These are phyloP conservation scores for Fusarium sp. DNA, from an alignment of 2,329 filamentous ascomycete genomes.

Conservation along the genomic window DNA sequence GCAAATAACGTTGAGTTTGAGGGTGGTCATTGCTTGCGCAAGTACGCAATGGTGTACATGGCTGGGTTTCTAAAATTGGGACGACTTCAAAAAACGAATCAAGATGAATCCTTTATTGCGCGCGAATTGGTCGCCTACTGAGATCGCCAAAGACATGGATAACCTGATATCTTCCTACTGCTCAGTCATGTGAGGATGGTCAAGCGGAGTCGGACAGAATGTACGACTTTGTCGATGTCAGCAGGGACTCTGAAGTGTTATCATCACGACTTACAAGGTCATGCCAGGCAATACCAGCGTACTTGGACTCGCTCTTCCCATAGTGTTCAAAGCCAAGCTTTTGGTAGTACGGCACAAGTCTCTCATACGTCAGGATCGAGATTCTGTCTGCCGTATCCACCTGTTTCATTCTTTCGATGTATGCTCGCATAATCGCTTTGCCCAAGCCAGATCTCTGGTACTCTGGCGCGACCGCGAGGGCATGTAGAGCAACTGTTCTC, in stretches of 20 bases:
- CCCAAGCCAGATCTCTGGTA: constrained; percentile 44
- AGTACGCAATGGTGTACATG: too few species aligned
- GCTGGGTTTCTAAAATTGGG: too few species aligned
- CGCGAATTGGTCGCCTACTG: too few species aligned
- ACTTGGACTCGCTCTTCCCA: constrained; percentile 47
- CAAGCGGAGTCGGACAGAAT: constrained; percentile 5
- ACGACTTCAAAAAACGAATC: too few species aligned
- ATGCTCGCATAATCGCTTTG: constrained; percentile 41
- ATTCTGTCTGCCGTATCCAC: constrained; percentile 39
- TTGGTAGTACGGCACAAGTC: constrained; percentile 47
- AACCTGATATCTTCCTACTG: too few species aligned
- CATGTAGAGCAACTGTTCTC: constrained; percentile 46
- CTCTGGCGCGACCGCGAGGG: constrained; percentile 44
- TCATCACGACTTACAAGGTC: constrained; percentile 41
- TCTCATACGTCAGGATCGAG: constrained; percentile 47
- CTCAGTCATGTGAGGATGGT: neutral
- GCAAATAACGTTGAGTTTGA: too few species aligned
- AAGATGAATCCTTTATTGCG: too few species aligned
- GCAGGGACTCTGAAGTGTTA: rapidly evolving
- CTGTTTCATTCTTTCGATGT: constrained; percentile 38
- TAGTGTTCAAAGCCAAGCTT: constrained; percentile 47
- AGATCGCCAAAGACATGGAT: too few species aligned
- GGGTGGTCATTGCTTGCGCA: too few species aligned
- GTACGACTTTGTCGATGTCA: constrained; percentile 8
- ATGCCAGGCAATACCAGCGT: constrained; percentile 48